phyloP scores from a whole-genome alignment of 192 early-diverging fungal genomes.

The Coemansia sp. region DNA sequence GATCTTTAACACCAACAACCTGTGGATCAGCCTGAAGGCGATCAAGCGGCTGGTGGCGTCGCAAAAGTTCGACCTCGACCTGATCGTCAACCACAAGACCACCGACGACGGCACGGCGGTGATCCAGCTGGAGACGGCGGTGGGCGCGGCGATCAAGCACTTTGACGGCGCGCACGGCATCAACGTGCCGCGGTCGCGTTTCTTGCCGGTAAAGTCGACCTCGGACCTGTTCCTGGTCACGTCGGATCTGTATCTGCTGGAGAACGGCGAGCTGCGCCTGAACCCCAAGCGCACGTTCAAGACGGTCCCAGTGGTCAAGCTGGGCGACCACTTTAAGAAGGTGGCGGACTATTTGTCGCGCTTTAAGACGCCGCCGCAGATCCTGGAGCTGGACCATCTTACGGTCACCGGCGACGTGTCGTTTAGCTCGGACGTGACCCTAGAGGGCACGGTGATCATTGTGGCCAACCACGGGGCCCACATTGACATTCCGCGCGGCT shows the following conservation, averaged over 20 bases:
- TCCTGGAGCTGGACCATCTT: constrained; percentile 95
- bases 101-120: constrained; percentile 91
- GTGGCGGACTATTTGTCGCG: constrained; percentile 81
- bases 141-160: constrained; percentile 98
- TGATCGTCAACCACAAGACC: constrained; percentile 97
- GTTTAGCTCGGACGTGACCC: constrained; percentile 88
- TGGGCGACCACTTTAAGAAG: constrained; percentile 99
- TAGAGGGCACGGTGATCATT: constrained; percentile 96
- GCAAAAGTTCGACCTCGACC: constrained; percentile 78
- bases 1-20: constrained; percentile 98
- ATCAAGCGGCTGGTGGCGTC: constrained; percentile 82
- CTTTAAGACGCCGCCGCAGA: constrained; percentile 92
- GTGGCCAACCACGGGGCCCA: constrained; percentile 97
- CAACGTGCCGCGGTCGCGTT: constrained; percentile 96
- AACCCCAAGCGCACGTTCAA: constrained; percentile 93
- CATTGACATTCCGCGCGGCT: constrained; percentile 93
- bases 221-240: constrained; percentile 97
- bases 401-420: constrained; percentile 98
- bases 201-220: constrained; percentile 98
- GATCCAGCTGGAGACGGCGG: constrained; percentile 98
- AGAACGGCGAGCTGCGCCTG: constrained; percentile 88
- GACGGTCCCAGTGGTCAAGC: constrained; percentile 89
- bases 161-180: constrained; percentile 91
- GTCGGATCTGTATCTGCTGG: constrained; percentile 86
- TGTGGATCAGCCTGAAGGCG: constrained; percentile 82